Base-by-base conservation (phyloP, 352 stramenopile genomes). In the Phytopythium aichiense region DNA sequence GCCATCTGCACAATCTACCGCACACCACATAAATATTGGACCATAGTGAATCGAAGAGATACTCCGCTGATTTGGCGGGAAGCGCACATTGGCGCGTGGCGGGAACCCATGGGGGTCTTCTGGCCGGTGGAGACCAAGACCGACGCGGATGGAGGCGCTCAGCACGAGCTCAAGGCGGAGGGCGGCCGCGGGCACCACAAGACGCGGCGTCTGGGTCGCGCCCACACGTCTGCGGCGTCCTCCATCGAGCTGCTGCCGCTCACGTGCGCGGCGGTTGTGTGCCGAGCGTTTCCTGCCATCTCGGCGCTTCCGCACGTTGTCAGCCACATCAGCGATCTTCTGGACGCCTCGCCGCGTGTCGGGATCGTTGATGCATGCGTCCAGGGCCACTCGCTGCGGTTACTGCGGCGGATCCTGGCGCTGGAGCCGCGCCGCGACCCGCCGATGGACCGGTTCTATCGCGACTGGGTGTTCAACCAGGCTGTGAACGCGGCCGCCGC, bases 391-490 rank as follows among this genome's bases (percentile, higher is more conserved):
- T 20, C 45, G 6, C 5, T 33, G 22, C 13, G 2, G 18, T 22
- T 51, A 8, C 2, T 31, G n/a, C 22, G 45, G 4, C 22, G 45
- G 45, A 4, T 51, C 9, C 45, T 33, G 8, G 45, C 45, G 11
- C n/a, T 31, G 22, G 45, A 51, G 45, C 45, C 18, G 45, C 22
- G 45, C 45, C 18, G 4, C 9, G 45, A 33, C 22, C 45, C 22
- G n/a, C 45, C 45, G 45, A 30, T 51, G 8, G 45, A 51, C 45
- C 22, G 11, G 22, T 51, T 51, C 22, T 51, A 51, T 13, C 45
- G 45, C 45, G 45, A 51, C 22, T 51, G 45, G 45, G 1, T 33
- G 45, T 51, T 51, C 45, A 51, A 51, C 45, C 2, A 51, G 45
- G 11, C 22, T 0, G 45, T 51, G 9, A 12, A 16, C 1, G 1